Percentiles rank a stretch among this genome's conserved stretches.
These are phyloP conservation scores for Magnolia sinica DNA, from an alignment of 164 flowering plant species.

Conservation along the genomic window DNA sequence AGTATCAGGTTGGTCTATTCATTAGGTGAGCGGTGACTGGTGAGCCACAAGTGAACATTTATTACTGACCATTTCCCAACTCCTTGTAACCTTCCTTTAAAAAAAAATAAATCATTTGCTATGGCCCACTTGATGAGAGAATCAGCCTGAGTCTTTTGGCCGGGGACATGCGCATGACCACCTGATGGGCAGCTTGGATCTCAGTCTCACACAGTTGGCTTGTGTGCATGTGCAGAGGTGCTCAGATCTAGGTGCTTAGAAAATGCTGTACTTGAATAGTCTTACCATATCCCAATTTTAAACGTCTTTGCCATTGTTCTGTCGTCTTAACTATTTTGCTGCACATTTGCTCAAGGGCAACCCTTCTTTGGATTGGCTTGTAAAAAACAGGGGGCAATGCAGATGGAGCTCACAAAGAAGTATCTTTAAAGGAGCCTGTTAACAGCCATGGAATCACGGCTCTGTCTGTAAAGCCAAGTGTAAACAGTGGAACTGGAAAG, in stretches of 20 bases:
- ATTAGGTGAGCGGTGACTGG: background rate
- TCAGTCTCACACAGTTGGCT: no score
- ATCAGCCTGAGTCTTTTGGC: background rate
- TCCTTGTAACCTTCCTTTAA: no score
- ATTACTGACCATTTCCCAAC: no score
- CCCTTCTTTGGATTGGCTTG: background rate
- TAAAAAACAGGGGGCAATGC: constrained; percentile 29
- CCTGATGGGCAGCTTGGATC: no score
- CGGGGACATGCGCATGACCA: background rate
- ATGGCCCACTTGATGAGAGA: background rate
- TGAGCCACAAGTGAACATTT: background rate
- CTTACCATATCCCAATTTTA: background rate
- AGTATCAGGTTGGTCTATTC: background rate
- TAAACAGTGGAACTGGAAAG: constrained; percentile 34
- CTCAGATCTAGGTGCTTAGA: background rate
- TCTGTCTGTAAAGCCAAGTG: constrained; percentile 35
- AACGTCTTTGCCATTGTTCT: background rate
- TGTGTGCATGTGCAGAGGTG: no score
- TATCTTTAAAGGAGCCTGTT: constrained; percentile 31
- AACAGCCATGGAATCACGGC: constrained; percentile 29
- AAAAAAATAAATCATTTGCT: no score
- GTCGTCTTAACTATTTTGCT: background rate
- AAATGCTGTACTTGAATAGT: background rate
- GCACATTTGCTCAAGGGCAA: background rate
- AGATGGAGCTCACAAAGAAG: constrained; percentile 49